Percentiles rank a stretch among this genome's conserved stretches.
These are phyloP conservation scores for Metschnikowia sp. DNA, from an alignment of 805 yeast genomes.

Conservation along the genomic window DNA sequence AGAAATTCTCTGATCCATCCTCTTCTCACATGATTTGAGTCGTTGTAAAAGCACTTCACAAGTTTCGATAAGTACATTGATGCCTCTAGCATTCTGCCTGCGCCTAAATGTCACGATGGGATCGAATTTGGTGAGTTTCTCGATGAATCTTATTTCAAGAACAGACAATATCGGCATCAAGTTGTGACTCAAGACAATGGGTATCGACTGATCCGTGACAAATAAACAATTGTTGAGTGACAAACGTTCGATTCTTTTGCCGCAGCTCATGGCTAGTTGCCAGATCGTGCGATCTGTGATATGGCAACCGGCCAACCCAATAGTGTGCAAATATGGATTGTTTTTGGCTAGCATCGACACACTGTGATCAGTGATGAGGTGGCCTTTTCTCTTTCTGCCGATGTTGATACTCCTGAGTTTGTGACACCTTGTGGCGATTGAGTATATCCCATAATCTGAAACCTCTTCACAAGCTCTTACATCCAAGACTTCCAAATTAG, in stretches of 20 bases:
- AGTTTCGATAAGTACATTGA: slow-evolving; percentile 66
- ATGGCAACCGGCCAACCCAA: slow-evolving; percentile 87
- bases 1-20: slow-evolving; percentile 55
- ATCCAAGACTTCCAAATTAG: slow-evolving; percentile 62
- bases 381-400: slow-evolving; percentile 73
- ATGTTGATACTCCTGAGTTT: slow-evolving; percentile 61
- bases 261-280: slow-evolving; percentile 63
- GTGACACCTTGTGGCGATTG: slow-evolving; percentile 60
- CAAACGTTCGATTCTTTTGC: slow-evolving; percentile 54
- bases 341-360: slow-evolving; percentile 53
- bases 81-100: slow-evolving; percentile 42
- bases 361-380: slow-evolving; percentile 67
- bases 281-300: slow-evolving; percentile 75
- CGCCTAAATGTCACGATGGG: slow-evolving; percentile 69
- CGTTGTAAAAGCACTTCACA: slow-evolving; percentile 66
- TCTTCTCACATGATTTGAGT: slow-evolving; percentile 58
- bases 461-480: slow-evolving; percentile 80
- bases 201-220: slow-evolving; percentile 57
- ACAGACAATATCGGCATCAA: slow-evolving; percentile 51
- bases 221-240: slow-evolving; percentile 71
- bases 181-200: slow-evolving; percentile 42
- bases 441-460: slow-evolving; percentile 70
- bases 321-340: slow-evolving; percentile 54
- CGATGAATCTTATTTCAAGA: slow-evolving; percentile 68
- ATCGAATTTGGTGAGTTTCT: slow-evolving; percentile 52